A percentile compares a stretch with the other conserved stretches of the same genome.
phyloP scores from a whole-genome alignment of 116 monocot species.

The Dioscorea cayenensis region DNA sequence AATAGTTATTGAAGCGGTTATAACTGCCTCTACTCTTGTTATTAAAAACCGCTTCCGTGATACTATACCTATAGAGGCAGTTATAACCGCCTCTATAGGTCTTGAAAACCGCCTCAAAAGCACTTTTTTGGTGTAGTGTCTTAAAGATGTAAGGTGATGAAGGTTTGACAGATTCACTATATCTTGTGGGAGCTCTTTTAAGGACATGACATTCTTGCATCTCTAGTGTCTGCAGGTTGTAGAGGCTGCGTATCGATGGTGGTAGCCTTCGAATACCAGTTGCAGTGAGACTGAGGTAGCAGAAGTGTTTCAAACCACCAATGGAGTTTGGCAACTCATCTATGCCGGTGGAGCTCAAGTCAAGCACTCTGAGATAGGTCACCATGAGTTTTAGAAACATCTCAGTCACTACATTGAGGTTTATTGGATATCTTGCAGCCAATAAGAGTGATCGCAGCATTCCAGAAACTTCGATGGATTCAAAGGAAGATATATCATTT shows the following conservation, averaged over 20 bases:
- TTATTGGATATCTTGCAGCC: neutral
- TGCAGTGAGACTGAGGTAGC: slow-evolving; percentile 14
- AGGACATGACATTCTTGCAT: slow-evolving; percentile 9
- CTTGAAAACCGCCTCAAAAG: too few relatives aligned
- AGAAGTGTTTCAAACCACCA: slow-evolving; percentile 20
- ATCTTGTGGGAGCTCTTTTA: slow-evolving; percentile 12
- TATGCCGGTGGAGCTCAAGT: slow-evolving; percentile 15
- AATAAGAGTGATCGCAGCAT: neutral
- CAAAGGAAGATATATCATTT: neutral
- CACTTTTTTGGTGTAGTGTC: too few relatives aligned
- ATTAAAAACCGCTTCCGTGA: too few relatives aligned
- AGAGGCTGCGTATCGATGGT: slow-evolving; percentile 6
- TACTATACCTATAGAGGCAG: too few relatives aligned
- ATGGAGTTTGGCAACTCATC: slow-evolving; percentile 13
- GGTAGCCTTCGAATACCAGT: slow-evolving; percentile 16
- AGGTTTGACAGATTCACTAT: slow-evolving; percentile 11
- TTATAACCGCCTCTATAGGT: too few relatives aligned
- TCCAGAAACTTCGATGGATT: neutral
- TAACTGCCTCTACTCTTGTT: too few relatives aligned
- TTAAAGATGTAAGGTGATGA: slow-evolving; percentile 5
- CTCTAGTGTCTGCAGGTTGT: slow-evolving; percentile 22
- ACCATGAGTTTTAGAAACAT: neutral
- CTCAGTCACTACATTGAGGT: too few relatives aligned
- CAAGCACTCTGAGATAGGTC: slow-evolving; percentile 10
- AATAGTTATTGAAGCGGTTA: too few relatives aligned